Percentiles rank a stretch among this genome's conserved stretches.
Conservation (phyloP, 139 green algal genomes). For the Tetratostichococcus sp. region DNA sequence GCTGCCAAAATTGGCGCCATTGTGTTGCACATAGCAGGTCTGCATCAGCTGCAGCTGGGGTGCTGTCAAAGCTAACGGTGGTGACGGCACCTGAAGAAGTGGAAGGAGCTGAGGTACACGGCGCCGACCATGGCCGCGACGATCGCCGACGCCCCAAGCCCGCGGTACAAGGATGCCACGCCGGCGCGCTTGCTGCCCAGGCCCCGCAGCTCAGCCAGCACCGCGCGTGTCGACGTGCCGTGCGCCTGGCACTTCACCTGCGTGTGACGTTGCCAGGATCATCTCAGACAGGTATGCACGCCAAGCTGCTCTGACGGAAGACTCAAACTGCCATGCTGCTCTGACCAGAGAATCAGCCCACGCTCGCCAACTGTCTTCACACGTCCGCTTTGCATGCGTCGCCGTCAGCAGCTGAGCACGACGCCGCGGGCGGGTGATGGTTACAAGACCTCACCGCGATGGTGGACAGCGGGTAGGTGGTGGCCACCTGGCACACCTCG, state of each 20-base stretch:
- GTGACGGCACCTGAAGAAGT: background rate
- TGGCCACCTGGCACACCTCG: background rate
- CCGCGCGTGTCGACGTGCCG: background rate
- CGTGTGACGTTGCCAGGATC: background rate
- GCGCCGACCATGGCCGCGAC: background rate
- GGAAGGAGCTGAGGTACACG: background rate
- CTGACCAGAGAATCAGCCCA: too few relatives aligned
- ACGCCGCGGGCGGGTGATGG: too few relatives aligned
- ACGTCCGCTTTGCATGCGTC: too few relatives aligned
- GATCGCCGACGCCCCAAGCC: background rate
- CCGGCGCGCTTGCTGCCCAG: background rate
- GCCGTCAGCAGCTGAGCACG: too few relatives aligned
- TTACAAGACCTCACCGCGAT: background rate
- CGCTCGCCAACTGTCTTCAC: too few relatives aligned
- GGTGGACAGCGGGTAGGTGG: background rate
- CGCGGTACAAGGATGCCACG: background rate
- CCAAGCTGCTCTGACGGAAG: too few relatives aligned
- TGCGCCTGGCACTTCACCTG: background rate
- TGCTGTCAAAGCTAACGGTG: too few relatives aligned
- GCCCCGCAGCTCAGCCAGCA: background rate
- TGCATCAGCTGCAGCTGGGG: too few relatives aligned
- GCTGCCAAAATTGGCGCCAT: too few relatives aligned
- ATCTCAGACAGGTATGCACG: background rate
- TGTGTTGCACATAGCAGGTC: too few relatives aligned
- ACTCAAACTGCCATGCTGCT: too few relatives aligned